Conservation (phyloP, 805 yeast species). For the Teunomyces lycoperdinae region DNA sequence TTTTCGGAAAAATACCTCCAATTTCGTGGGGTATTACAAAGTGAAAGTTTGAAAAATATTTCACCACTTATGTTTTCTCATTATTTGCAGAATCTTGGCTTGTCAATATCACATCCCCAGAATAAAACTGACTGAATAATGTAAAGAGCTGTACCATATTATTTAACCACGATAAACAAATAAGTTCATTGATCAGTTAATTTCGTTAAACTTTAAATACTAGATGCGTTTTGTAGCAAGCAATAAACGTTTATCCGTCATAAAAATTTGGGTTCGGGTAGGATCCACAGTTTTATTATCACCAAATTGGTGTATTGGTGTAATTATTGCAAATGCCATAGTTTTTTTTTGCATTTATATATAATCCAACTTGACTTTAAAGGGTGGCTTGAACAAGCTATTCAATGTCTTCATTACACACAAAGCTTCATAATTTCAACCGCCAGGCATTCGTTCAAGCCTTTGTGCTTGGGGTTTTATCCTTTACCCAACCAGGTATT, state of each 20-base stretch:
- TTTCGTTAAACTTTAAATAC: too few relatives aligned
- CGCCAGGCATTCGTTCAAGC: constrained; percentile 2
- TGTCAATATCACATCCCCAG: too few relatives aligned
- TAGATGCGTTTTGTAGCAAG: too few relatives aligned
- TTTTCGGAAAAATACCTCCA: too few relatives aligned
- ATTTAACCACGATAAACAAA: too few relatives aligned
- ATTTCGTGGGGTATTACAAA: too few relatives aligned
- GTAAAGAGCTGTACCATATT: too few relatives aligned
- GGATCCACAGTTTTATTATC: constrained; percentile 2
- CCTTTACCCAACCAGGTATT: constrained; percentile 1
- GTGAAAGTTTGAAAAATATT: too few relatives aligned
- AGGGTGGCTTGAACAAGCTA: background rate
- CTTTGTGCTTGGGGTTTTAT: background rate
- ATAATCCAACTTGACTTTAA: background rate
- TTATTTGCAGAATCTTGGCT: too few relatives aligned
- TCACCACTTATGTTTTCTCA: too few relatives aligned
- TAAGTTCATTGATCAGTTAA: too few relatives aligned
- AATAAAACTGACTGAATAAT: too few relatives aligned
- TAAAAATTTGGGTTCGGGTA: background rate
- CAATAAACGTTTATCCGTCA: background rate
- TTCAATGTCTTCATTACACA: background rate
- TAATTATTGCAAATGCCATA: constrained; percentile 1
- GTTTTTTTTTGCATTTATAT: background rate
- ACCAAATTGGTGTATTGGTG: background rate
- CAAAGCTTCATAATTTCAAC: constrained; percentile 1